These are phyloP conservation scores for Fusarium staphyleae DNA, from an alignment of 2,329 filamentous ascomycete species.

Conservation along the genomic window DNA sequence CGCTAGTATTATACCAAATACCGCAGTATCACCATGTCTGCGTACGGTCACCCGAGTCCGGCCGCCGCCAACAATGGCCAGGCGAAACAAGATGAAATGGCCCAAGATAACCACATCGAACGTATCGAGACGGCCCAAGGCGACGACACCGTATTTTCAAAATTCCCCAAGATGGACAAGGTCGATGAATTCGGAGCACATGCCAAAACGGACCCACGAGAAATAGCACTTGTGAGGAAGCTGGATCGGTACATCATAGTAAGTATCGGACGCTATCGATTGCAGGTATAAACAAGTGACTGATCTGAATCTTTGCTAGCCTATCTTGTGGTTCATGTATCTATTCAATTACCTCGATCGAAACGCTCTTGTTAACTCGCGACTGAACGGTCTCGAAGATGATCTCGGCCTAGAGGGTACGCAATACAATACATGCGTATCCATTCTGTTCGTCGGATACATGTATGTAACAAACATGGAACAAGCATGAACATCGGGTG, in stretches of 20 bases:
- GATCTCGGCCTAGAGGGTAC: conserved; percentile 56
- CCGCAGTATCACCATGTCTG: background rate
- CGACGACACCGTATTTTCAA: conserved; percentile 20
- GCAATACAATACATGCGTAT: conserved; percentile 46
- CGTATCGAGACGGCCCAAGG: conserved; percentile 13
- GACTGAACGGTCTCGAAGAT: conserved; percentile 59
- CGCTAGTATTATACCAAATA: no score
- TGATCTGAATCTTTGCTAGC: conserved; percentile 11
- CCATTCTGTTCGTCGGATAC: conserved; percentile 49
- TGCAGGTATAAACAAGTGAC: background rate
- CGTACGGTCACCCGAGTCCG: fast-evolving
- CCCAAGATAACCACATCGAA: conserved; percentile 19
- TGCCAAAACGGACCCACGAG: conserved; percentile 30
- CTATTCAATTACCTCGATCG: conserved; percentile 53
- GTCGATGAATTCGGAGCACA: conserved; percentile 35
- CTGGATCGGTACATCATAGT: conserved; percentile 31
- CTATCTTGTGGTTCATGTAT: conserved; percentile 51
- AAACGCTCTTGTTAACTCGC: conserved; percentile 64
- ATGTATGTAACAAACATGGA: conserved; percentile 14
- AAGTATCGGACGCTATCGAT: background rate
- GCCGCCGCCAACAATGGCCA: no score
- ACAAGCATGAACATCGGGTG: background rate
- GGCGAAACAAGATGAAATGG: background rate
- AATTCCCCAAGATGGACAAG: conserved; percentile 31
- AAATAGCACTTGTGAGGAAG: conserved; percentile 32